Percentiles rank a stretch among this genome's conserved stretches.
Conservation (phyloP, 2,329 filamentous ascomycete species). For the Samsoniella hepiali region DNA sequence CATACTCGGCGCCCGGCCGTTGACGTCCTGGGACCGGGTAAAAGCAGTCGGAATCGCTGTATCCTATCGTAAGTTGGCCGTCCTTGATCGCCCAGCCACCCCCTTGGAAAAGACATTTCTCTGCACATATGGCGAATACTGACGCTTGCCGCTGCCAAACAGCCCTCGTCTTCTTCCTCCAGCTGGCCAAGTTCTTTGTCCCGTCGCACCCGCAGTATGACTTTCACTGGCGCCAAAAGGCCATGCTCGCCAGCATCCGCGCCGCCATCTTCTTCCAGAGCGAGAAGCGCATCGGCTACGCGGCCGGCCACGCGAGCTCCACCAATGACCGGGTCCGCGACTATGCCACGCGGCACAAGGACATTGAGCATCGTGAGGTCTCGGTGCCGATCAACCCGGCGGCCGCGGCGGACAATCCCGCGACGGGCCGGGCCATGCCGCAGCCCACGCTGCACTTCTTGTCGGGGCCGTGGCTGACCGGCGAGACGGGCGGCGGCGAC, state of each 20-base stretch:
- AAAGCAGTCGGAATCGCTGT: not conserved
- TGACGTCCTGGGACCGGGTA: not conserved
- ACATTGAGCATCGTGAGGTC: constrained; percentile 9
- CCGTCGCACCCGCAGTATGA: not conserved
- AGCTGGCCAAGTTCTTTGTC: not conserved
- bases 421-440: not conserved
- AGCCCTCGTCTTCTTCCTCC: not conserved
- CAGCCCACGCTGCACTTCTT: constrained; percentile 22
- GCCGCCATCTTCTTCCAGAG: not conserved
- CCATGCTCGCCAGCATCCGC: constrained; percentile 10
- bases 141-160: not conserved
- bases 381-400: not conserved
- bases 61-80: not conserved
- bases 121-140: not conserved
- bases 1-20: not conserved
- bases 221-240: constrained; percentile 19
- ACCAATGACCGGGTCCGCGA: not conserved
- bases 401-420: not conserved
- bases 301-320: not conserved
- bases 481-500: not conserved
- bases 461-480: constrained; percentile 2
- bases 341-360: not conserved
- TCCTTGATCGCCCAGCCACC: no score
- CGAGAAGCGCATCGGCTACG: constrained; percentile 6
- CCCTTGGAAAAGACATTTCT: not conserved